phyloP scores from a whole-genome alignment of 1,284 basidiomycete species.

The Melampsora americana region DNA sequence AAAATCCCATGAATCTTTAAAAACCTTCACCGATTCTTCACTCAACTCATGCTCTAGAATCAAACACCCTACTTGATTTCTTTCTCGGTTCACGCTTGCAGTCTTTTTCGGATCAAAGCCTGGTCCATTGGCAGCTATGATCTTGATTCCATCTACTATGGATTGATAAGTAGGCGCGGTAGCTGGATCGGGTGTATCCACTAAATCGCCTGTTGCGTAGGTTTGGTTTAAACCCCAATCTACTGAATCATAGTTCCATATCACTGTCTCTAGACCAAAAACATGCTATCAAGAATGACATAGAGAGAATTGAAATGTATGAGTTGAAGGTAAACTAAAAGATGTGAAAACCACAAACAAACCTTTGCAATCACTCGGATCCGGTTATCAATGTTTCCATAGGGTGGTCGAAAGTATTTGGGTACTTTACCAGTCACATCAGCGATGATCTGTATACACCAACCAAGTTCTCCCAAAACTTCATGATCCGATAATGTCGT shows the following conservation, averaged over 20 bases:
- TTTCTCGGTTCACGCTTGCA: background rate
- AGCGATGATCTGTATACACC: slow-evolving; percentile 40
- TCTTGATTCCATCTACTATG: slow-evolving; percentile 3
- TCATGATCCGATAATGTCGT: slow-evolving; percentile 9
- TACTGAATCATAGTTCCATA: slow-evolving; percentile 42
- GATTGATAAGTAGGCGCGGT: background rate
- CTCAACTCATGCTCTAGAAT: slow-evolving; percentile 41
- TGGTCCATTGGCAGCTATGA: background rate
- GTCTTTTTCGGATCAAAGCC: background rate
- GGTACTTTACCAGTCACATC: slow-evolving; percentile 42
- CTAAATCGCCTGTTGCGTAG: slow-evolving; percentile 31
- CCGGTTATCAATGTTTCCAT: slow-evolving; percentile 42
- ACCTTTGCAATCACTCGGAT: slow-evolving; percentile 42
- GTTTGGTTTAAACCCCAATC: slow-evolving; percentile 43
- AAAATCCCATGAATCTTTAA: slow-evolving; percentile 3
- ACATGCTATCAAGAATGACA: slow-evolving; percentile 19
- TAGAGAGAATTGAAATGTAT: background rate
- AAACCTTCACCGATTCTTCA: slow-evolving; percentile 29
- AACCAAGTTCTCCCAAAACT: slow-evolving; percentile 43
- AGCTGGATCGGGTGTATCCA: slow-evolving; percentile 17
- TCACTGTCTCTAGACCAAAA: slow-evolving; percentile 38
- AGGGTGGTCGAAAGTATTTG: slow-evolving; percentile 31
- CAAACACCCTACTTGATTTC: background rate
- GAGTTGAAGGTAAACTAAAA: background rate
- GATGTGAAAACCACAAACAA: background rate